Base-by-base conservation (phyloP, 345 rosid genomes). In the Litchi chinensis region DNA sequence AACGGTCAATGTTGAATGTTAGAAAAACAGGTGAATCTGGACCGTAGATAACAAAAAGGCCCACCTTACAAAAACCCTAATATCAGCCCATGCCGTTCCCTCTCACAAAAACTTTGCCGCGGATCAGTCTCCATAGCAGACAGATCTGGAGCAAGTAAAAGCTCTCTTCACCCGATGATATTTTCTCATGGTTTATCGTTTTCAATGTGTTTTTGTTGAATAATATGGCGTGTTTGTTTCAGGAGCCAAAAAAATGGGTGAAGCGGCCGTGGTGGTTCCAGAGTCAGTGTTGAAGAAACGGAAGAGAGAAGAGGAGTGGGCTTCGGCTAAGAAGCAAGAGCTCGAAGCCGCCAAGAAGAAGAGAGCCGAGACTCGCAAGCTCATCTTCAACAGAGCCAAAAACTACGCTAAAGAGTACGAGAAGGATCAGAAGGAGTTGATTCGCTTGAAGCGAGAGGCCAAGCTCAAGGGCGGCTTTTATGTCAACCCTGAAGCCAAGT, bases 401-500 rank as follows among this genome's bases (percentile, higher is more conserved):
- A 86, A 82, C 21, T 95, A 90, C 70, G 80, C 91, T 0, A 76
- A 88, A 62, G 93, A 91, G 82, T 95, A 95, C 5, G 83, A 69
- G 7, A 86, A 82, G 12, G 71, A 90, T 95, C 95, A 93, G 71
- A 88, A 78, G 76, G 92, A 93, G 78, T 74, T 92, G 76, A 90
- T 93, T 68, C 40, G 19, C 4, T 77, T 93, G 91, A 95, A 93
- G 85, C 88, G 98, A 0, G 95, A 92, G 83, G 98, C 98, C 0
- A 93, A 90, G 81, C 79, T 93, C 74, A 92, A 93, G 70, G 98
- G 98, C 7, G 96, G 95, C 2, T 95, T 93, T 79, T 95, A 95
- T 85, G 99, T 93, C 18, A 88, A 89, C 43, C 98, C 99, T 21
- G 98, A 95, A 81, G 93, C 98, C 13, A 95, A 92, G 84, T 92